Conservation (phyloP, 257 asterid species). For the Solanum etuberosum region DNA sequence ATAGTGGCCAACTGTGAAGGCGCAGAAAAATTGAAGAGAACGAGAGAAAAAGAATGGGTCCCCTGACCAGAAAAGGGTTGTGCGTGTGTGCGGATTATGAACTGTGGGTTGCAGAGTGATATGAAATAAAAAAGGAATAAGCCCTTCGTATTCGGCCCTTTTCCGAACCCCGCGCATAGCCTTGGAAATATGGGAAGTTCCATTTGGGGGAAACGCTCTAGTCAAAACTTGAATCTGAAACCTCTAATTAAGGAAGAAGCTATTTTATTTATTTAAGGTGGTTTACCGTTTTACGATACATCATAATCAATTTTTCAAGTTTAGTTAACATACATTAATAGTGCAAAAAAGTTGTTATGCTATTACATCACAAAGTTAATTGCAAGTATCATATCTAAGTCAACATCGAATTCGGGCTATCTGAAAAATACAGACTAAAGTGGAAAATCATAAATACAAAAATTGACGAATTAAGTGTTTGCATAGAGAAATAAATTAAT, state of each 20-base stretch:
- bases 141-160: not conserved
- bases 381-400: not conserved
- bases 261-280: rapidly evolving
- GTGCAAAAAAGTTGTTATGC: not conserved
- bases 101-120: not conserved
- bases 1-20: not conserved
- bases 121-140: not conserved
- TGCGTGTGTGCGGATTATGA: not conserved
- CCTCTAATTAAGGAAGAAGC: rapidly evolving
- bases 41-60: not conserved
- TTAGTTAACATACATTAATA: not conserved
- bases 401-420: not conserved
- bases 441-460: too few species aligned
- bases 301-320: not conserved
- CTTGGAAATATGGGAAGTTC: not conserved
- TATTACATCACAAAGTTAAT: not conserved
- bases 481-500: not conserved
- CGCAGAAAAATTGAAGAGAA: not conserved
- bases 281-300: too few species aligned
- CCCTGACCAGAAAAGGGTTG: not conserved
- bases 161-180: not conserved
- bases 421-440: not conserved
- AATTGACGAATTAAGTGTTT: not conserved
- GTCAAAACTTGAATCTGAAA: too few species aligned
- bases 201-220: too few species aligned